Conservation (phyloP, 192 early-diverging fungal genomes). For the Radiomyces spectabilis region DNA sequence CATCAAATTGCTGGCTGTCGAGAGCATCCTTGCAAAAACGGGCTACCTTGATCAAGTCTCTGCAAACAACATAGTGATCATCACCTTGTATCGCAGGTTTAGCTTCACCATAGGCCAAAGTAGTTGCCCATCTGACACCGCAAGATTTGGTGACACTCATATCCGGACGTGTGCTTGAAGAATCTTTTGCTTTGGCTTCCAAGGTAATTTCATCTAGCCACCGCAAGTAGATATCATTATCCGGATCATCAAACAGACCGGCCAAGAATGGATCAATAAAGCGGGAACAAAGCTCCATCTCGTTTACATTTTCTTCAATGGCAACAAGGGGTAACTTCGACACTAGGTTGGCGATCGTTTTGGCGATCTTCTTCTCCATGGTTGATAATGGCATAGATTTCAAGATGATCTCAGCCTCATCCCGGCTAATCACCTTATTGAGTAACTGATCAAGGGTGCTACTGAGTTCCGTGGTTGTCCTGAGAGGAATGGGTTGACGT, state of each 20-base stretch:
- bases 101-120: not conserved
- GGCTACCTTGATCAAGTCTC: not conserved
- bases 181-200: not conserved
- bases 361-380: not conserved
- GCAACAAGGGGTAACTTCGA: not conserved
- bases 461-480: not conserved
- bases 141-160: not conserved
- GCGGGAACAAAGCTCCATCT: not conserved
- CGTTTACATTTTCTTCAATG: conserved; percentile 3
- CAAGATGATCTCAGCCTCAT: not conserved
- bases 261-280: conserved; percentile 1
- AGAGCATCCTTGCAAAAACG: not conserved
- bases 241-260: conserved; percentile 1
- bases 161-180: too few relatives aligned
- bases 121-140: not conserved
- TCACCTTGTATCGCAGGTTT: not conserved
- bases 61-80: not conserved
- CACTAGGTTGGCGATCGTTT: not conserved
- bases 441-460: not conserved
- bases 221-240: not conserved
- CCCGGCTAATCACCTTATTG: not conserved
- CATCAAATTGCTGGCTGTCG: too few relatives aligned
- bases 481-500: too few relatives aligned
- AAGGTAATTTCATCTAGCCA: not conserved
- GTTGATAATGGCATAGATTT: not conserved